Percentiles rank a stretch among this genome's conserved stretches.
Evolutionary conservation across 192 early-diverging fungal species (phyloP).

Genomic region (Powellomyces hirtus): DNA sequence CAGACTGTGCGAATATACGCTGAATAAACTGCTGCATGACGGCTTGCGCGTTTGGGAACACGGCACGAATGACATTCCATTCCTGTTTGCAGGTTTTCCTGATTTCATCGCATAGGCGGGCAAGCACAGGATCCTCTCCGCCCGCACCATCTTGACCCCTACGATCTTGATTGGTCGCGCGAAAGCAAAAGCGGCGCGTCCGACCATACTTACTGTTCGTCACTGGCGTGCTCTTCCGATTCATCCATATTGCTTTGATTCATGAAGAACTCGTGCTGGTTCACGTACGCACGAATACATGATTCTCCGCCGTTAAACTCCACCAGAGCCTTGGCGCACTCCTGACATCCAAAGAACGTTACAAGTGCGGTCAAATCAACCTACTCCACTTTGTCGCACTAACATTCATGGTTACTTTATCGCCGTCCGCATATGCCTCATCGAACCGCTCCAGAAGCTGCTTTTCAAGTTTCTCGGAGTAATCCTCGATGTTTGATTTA

Average conservation of each 20-base stretch:
- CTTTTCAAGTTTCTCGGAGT: slow-evolving; percentile 90
- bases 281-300: slow-evolving; percentile 91
- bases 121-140: background rate
- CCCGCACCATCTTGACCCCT: background rate
- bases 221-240: background rate
- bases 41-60: slow-evolving; percentile 86
- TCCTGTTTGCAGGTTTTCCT: slow-evolving; percentile 78
- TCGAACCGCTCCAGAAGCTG: slow-evolving; percentile 86
- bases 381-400: background rate
- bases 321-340: slow-evolving; percentile 78
- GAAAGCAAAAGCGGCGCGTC: too few relatives aligned
- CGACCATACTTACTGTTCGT: slow-evolving; percentile 3
- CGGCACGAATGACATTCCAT: slow-evolving; percentile 86
- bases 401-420: slow-evolving; percentile 76
- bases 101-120: slow-evolving; percentile 68
- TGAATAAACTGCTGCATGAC: slow-evolving; percentile 94
- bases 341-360: slow-evolving; percentile 52
- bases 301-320: slow-evolving; percentile 97
- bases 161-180: background rate
- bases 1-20: slow-evolving; percentile 94
- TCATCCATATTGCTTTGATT: slow-evolving; percentile 46
- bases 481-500: slow-evolving; percentile 82
- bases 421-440: slow-evolving; percentile 73
- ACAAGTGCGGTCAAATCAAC: too few relatives aligned
- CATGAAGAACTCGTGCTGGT: slow-evolving; percentile 96